Conservation (phyloP, 2,329 filamentous ascomycete species). For the Trichoderma atrobrunneum region DNA sequence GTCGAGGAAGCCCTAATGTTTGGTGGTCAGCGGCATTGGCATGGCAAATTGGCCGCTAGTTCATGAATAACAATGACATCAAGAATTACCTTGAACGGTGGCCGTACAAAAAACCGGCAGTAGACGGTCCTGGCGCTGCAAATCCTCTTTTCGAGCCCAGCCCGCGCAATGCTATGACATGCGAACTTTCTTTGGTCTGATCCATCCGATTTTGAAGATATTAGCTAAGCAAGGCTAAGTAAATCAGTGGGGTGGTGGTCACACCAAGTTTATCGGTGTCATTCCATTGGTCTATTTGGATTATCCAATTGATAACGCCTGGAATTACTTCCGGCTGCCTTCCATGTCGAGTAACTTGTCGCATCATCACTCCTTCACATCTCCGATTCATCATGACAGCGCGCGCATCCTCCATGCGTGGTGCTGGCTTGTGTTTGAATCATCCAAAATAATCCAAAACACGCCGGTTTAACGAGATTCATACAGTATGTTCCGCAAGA, state of each 20-base stretch:
- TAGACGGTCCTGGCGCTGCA: neutral
- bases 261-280: neutral
- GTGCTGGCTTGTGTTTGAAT: neutral
- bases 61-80: neutral
- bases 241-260: neutral
- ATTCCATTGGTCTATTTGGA: neutral
- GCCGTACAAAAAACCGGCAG: neutral
- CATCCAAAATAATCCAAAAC: neutral
- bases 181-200: neutral
- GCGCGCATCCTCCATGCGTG: neutral
- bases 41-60: neutral
- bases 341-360: neutral
- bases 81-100: neutral
- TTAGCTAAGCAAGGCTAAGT: conserved; percentile 36
- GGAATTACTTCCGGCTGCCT: neutral
- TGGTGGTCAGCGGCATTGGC: neutral
- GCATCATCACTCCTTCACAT: neutral
- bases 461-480: neutral
- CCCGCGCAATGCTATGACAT: neutral
- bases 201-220: conserved; percentile 5
- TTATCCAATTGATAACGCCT: conserved; percentile 5
- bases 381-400: neutral
- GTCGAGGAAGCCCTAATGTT: neutral
- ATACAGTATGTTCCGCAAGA: conserved; percentile 3
- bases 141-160: neutral